Base-by-base conservation (phyloP, 768 basidiomycete genomes). In the Nidula microcarpa region DNA sequence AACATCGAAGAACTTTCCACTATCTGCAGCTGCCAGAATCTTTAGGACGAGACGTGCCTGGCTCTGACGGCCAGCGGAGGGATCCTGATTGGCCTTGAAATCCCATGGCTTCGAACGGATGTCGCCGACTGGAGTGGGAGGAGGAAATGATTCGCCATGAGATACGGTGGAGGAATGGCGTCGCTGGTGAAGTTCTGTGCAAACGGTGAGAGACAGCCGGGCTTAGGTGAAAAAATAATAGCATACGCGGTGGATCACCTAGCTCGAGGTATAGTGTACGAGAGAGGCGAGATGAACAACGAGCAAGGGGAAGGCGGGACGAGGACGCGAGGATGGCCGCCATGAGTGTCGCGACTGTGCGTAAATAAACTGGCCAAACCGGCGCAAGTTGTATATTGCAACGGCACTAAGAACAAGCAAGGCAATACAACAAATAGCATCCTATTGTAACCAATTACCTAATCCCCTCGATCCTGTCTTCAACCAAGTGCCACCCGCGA, bases 21-120 rank as follows among this genome's bases (percentile, higher is more conserved):
- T 50, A 35, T 73, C 72, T 13, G 74, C 73, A n/a, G 71, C 62
- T 3, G 65, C 60, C 52, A 73, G 64, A 16, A 81, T 57, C 30
- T 67, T 56, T 51, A 68, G 68, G 13, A 18, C 44, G n/a, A 46
- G 23, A 2, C 23, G 44, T 10, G 14, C 44, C 23, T 46, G 1
- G 48, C 50, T 11, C 46, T 10, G 14, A 10, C 44, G 44, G 10
- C 10, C 10, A n/a, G 44, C 14, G 9, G 44, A 18, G n/a, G 44
- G 11, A n/a, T 46, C 44, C 13, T 13, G 39, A 18, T 62, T 35
- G 53, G 49, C 41, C 18, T 52, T 45, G 14, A 43, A 53, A 49
- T 56, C 33, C 48, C 36, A 47, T 46, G 39, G 51, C 39, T 41
- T 11, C 11, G 39, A 41, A 41, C 16, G 39, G 16, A 41, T 30